phyloP scores from a whole-genome alignment of 2,329 filamentous ascomycete species.

The Arachnomyces sp. region DNA sequence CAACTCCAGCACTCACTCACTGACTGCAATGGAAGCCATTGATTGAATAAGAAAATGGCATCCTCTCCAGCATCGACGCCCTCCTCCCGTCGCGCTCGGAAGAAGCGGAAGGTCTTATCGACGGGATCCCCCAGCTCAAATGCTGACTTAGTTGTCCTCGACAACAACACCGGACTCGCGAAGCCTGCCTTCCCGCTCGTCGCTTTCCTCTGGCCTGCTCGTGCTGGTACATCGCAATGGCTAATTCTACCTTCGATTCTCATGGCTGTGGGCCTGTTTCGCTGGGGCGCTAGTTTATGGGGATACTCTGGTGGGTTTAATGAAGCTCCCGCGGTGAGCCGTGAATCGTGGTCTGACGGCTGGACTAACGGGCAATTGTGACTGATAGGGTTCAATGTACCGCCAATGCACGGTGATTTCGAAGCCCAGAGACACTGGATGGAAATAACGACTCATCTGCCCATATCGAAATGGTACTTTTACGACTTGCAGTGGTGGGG shows the following conservation, averaged over 20 bases:
- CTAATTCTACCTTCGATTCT: constrained; percentile 77
- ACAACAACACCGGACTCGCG: constrained; percentile 37
- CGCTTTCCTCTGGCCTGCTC: constrained; percentile 88
- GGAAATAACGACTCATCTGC: constrained; percentile 85
- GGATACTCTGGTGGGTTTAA: constrained; percentile 70
- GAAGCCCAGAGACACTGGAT: constrained; percentile 99
- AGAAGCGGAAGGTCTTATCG: constrained; percentile 33
- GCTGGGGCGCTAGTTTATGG: constrained; percentile 89
- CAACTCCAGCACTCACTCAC: background rate
- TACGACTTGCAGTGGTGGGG: constrained; percentile 97
- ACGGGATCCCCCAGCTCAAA: constrained; percentile 29
- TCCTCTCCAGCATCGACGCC: constrained; percentile 22
- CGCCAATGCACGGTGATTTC: constrained; percentile 93
- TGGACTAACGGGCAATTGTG: constrained; percentile 7
- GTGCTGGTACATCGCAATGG: constrained; percentile 79
- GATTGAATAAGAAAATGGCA: constrained; percentile 11
- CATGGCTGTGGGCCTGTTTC: constrained; percentile 83
- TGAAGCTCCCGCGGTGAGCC: constrained; percentile 1
- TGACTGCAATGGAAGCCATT: constrained; percentile 17
- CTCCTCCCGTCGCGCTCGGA: constrained; percentile 36
- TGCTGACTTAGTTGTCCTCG: constrained; percentile 32
- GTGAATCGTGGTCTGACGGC: background rate
- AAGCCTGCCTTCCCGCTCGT: constrained; percentile 78
- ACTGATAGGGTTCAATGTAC: constrained; percentile 59
- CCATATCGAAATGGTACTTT: constrained; percentile 94